A percentile compares a stretch with the other conserved stretches of the same genome.
Evolutionary conservation across 192 early-diverging fungal species (phyloP).

Genomic region (Phycomyces blakesleeanus): DNA sequence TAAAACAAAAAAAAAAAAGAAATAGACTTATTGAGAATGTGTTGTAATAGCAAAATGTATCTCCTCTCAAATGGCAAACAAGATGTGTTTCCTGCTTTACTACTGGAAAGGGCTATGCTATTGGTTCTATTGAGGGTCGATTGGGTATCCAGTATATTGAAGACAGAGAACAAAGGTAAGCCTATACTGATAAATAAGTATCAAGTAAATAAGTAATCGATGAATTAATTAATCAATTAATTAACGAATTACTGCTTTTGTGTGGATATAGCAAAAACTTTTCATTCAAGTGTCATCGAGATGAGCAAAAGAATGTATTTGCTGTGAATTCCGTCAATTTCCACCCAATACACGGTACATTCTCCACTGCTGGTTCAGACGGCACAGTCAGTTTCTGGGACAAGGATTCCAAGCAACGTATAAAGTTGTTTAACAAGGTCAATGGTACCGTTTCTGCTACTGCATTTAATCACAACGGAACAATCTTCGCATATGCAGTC

Average conservation of each 20-base stretch:
- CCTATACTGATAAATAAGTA: too few relatives aligned
- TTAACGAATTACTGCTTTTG: not conserved
- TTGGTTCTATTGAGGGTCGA: constrained; percentile 93
- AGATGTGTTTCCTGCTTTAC: constrained; percentile 78
- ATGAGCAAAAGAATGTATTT: constrained; percentile 58
- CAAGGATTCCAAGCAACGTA: constrained; percentile 83
- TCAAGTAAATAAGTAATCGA: not conserved
- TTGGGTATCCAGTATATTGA: constrained; percentile 92
- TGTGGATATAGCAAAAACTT: constrained; percentile 62
- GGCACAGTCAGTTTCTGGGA: constrained; percentile 93
- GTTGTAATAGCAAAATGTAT: constrained; percentile 26
- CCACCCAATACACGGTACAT: constrained; percentile 84
- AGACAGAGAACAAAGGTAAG: constrained; percentile 64
- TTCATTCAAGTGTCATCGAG: constrained; percentile 94
- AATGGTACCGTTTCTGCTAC: constrained; percentile 65
- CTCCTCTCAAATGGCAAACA: constrained; percentile 85
- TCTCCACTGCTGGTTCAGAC: constrained; percentile 83
- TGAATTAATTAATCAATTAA: not conserved
- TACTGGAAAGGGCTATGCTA: constrained; percentile 74
- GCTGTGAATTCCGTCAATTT: constrained; percentile 72
- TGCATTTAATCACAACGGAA: constrained; percentile 75
- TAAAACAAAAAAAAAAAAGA: not conserved
- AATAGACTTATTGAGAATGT: not conserved
- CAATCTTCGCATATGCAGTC: constrained; percentile 87
- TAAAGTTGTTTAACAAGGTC: constrained; percentile 70